Conservation (phyloP, 1,139 yeast species). For the Meyerozyma smithsonii region DNA sequence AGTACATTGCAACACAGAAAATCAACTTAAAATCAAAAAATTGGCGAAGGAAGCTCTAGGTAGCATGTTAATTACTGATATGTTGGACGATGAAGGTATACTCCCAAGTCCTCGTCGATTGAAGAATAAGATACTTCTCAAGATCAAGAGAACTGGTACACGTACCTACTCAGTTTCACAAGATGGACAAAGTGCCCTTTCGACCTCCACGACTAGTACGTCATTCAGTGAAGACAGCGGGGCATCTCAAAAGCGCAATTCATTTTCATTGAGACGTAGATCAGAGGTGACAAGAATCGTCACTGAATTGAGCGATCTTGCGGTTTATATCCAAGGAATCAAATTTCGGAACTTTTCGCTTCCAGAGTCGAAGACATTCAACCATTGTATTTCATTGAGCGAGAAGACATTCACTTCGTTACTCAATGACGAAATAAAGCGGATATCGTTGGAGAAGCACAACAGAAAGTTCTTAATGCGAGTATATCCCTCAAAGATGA, state of each 20-base stretch:
- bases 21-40: slow-evolving; percentile 55
- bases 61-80: slow-evolving; percentile 47
- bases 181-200: slow-evolving; percentile 15
- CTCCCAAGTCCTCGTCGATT: slow-evolving; percentile 74
- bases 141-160: slow-evolving; percentile 56
- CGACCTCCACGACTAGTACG: slow-evolving; percentile 29
- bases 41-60: slow-evolving; percentile 56
- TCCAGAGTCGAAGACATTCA: slow-evolving; percentile 76
- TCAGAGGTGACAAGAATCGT: slow-evolving; percentile 22
- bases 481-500: slow-evolving; percentile 76
- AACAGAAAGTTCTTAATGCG: slow-evolving; percentile 74
- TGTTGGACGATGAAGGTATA: slow-evolving; percentile 22
- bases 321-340: slow-evolving; percentile 66
- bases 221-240: slow-evolving; percentile 48
- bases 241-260: slow-evolving; percentile 10
- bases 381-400: slow-evolving; percentile 83
- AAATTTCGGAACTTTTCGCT: slow-evolving; percentile 79
- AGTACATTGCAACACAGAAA: slow-evolving; percentile 63
- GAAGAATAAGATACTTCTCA: slow-evolving; percentile 65
- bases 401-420: slow-evolving; percentile 65
- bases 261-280: slow-evolving; percentile 22
- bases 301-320: slow-evolving; percentile 54
- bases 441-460: slow-evolving; percentile 61
- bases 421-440: slow-evolving; percentile 55
- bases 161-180: neutral